These are phyloP conservation scores for Cryphonectria nitschkei DNA, from an alignment of 2,329 filamentous ascomycete species.

Conservation along the genomic window DNA sequence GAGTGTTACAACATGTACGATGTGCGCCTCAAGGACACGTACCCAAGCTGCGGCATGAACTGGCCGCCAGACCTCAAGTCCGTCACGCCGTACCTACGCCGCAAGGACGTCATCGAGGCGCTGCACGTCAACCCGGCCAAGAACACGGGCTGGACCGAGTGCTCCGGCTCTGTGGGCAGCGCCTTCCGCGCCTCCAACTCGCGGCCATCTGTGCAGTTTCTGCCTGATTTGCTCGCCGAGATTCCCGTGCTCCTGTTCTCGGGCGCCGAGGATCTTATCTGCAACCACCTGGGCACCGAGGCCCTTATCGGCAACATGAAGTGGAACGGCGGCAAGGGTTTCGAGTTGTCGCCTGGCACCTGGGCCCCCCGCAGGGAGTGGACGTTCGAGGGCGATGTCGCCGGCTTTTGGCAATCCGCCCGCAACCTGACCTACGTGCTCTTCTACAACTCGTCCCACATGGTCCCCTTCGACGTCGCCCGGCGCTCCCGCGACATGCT, in stretches of 20 bases:
- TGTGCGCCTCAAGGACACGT: conserved; percentile 78
- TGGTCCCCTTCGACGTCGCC: conserved; percentile 95
- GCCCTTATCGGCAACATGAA: conserved; percentile 85
- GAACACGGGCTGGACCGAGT: conserved; percentile 88
- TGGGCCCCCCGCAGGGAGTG: conserved; percentile 92
- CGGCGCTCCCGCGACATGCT: conserved; percentile 92
- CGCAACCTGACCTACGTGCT: conserved; percentile 94
- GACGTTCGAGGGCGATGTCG: conserved; percentile 86
- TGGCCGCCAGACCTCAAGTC: conserved; percentile 87
- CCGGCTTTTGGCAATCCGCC: conserved; percentile 92
- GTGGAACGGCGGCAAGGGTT: conserved; percentile 91
- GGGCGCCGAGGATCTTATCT: conserved; percentile 91
- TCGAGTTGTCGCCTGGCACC: conserved; percentile 83
- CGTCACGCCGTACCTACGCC: conserved; percentile 83
- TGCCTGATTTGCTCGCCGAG: conserved; percentile 78
- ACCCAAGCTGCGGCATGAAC: conserved; percentile 91
- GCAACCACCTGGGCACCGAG: conserved; percentile 95
- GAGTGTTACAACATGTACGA: conserved; percentile 97
- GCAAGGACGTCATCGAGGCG: conserved; percentile 75
- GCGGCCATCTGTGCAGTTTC: conserved; percentile 70
- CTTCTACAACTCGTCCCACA: conserved; percentile 95
- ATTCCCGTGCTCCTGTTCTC: conserved; percentile 87
- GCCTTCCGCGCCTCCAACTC: conserved; percentile 75
- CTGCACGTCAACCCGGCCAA: conserved; percentile 84
- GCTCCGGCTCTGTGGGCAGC: conserved; percentile 74